Evolutionary conservation across 352 stramenopile genomes (phyloP).

Genomic region (Globisporangium barbulae): DNA sequence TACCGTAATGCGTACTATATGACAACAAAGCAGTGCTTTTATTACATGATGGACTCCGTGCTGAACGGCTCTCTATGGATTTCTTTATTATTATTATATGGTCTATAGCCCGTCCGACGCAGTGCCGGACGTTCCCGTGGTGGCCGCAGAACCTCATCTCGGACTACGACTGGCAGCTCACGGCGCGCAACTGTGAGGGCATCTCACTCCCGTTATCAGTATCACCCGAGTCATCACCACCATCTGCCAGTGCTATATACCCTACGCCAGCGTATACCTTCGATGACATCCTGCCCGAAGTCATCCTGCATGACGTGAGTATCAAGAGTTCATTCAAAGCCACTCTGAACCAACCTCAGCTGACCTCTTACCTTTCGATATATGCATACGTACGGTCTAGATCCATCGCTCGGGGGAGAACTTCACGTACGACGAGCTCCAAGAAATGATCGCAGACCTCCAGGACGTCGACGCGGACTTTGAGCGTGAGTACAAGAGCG

Average conservation of each 20-base stretch:
- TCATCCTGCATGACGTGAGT: constrained; percentile 66
- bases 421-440: constrained; percentile 65
- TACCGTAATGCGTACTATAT: constrained; percentile 6
- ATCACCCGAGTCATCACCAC: neutral
- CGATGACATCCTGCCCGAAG: constrained; percentile 53
- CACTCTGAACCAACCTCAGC: neutral
- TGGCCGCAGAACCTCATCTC: constrained; percentile 78
- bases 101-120: constrained; percentile 50
- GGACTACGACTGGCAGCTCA: constrained; percentile 74
- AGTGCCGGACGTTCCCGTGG: constrained; percentile 82
- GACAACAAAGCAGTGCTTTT: neutral
- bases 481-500: constrained; percentile 48
- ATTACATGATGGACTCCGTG: neutral
- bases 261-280: constrained; percentile 25
- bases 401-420: constrained; percentile 75
- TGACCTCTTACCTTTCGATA: neutral
- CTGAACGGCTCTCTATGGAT: neutral
- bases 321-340: neutral
- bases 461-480: constrained; percentile 53
- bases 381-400: constrained; percentile 18
- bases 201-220: constrained; percentile 22
- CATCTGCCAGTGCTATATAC: no score
- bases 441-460: constrained; percentile 56
- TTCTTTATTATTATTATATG: no score
- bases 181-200: constrained; percentile 61